These are phyloP conservation scores for Sporothrix variecibatus DNA, from an alignment of 2,329 filamentous ascomycete species.

Conservation along the genomic window DNA sequence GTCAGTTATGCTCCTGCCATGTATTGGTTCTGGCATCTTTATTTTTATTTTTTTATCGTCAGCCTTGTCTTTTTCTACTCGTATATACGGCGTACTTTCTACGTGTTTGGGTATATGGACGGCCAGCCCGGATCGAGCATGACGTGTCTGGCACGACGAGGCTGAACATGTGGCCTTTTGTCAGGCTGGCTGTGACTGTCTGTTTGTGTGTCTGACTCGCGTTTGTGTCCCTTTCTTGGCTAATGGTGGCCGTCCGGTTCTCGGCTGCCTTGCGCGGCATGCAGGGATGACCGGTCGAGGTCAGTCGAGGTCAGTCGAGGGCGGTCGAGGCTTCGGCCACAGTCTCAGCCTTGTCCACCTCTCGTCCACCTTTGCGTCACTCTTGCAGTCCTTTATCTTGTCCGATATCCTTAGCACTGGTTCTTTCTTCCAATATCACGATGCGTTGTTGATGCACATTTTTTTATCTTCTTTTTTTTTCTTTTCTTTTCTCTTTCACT, in stretches of 20 bases:
- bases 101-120: background rate
- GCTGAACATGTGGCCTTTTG: constrained; percentile 14
- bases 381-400: background rate
- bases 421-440: background rate
- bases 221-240: background rate
- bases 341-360: constrained; percentile 2
- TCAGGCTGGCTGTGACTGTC: background rate
- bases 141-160: background rate
- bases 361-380: background rate
- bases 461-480: background rate
- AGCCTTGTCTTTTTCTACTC: background rate
- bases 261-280: background rate
- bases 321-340: background rate
- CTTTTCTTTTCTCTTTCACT: no score
- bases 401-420: background rate
- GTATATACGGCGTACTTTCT: background rate
- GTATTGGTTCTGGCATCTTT: background rate
- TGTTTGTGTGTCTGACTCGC: background rate
- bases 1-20: background rate
- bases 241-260: constrained; percentile 3
- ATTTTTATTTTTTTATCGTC: no score
- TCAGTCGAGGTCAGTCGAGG: background rate
- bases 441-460: background rate
- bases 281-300: background rate
- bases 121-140: background rate